Conservation (phyloP, 352 stramenopile species). For the Pythium aphanidermatum region DNA sequence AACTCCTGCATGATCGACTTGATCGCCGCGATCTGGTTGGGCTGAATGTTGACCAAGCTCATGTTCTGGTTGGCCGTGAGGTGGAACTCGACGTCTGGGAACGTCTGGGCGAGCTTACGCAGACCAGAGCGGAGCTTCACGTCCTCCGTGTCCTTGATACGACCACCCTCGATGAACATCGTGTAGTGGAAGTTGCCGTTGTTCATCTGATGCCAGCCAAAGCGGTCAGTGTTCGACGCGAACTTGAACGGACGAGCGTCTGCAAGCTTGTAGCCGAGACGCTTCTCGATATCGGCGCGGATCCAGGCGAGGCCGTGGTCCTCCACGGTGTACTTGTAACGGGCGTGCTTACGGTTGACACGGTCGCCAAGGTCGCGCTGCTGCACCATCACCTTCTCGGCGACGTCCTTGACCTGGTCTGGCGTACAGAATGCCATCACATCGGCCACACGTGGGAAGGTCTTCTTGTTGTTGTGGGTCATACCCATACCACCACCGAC, state of each 20-base stretch:
- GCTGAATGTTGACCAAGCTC: slow-evolving; percentile 91
- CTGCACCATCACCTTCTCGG: slow-evolving; percentile 93
- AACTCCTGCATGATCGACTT: slow-evolving; percentile 91
- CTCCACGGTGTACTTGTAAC: slow-evolving; percentile 99
- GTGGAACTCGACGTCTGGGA: slow-evolving; percentile 91
- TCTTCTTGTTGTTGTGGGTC: slow-evolving; percentile 97
- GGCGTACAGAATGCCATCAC: slow-evolving; percentile 94
- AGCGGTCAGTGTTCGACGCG: slow-evolving; percentile 61
- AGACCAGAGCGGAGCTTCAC: slow-evolving; percentile 88
- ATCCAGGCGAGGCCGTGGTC: slow-evolving; percentile 95
- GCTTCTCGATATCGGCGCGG: slow-evolving; percentile 90
- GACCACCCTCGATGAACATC: slow-evolving; percentile 85
- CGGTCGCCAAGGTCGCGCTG: slow-evolving; percentile 96
- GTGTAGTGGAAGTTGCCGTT: slow-evolving; percentile 75
- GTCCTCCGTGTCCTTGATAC: slow-evolving; percentile 90
- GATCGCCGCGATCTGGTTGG: slow-evolving; percentile 86
- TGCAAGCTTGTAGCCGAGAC: slow-evolving; percentile 92
- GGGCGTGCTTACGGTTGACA: slow-evolving; percentile 94
- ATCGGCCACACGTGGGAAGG: slow-evolving; percentile 95
- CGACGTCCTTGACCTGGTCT: slow-evolving; percentile 84
- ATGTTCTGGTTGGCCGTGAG: slow-evolving; percentile 96
- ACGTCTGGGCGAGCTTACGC: slow-evolving; percentile 86
- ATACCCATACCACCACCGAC: slow-evolving; percentile 97
- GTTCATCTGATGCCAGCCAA: slow-evolving; percentile 66
- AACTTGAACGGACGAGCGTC: slow-evolving; percentile 72